Base-by-base conservation (phyloP, 768 basidiomycete genomes). In the Kwoniella heveanensis region DNA sequence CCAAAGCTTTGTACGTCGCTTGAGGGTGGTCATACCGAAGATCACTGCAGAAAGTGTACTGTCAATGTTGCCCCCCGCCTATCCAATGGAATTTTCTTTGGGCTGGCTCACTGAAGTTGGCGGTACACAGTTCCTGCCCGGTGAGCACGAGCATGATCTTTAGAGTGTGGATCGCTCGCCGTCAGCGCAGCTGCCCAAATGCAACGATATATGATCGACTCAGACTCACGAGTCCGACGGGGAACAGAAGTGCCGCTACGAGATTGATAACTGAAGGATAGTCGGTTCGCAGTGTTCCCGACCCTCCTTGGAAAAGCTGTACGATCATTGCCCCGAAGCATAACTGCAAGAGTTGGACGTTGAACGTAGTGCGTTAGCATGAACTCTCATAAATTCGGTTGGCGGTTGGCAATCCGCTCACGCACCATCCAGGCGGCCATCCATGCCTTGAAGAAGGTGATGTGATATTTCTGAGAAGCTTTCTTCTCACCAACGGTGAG, bases 391-490 rank as follows among this genome's bases (percentile, higher is more conserved):
- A n/a, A n/a, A n/a, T n/a, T n/a, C n/a, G n/a, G n/a, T n/a, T n/a
- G n/a, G n/a, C n/a, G n/a, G n/a, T n/a, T n/a, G n/a, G n/a, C n/a
- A n/a, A n/a, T n/a, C n/a, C n/a, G n/a, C n/a, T n/a, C n/a, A 60
- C 66, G 49, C 36, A 56, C 66, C 46, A 67, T 67, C 66, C 66
- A 67, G 29, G 57, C 66, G 4, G 66, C 62, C 66, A 67, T 67
- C 66, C 66, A 67, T 21, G 61, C 57, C 48, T 67, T 67, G 53
- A 67, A 67, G 22, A 67, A 67, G 57, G 66, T 67, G 27, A 63
- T 50, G 29, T 67, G 57, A 54, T 67, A 67, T 24, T 62, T 57
- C 48, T 62, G 61, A 48, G 55, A 37, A 3, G 57, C 57, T 37
- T 67, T 67, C 61, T 67, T 67, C 53, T 67, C 61, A 49, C 66